phyloP scores from a whole-genome alignment of 129 eudicot species.

The Saussurea involucrata region DNA sequence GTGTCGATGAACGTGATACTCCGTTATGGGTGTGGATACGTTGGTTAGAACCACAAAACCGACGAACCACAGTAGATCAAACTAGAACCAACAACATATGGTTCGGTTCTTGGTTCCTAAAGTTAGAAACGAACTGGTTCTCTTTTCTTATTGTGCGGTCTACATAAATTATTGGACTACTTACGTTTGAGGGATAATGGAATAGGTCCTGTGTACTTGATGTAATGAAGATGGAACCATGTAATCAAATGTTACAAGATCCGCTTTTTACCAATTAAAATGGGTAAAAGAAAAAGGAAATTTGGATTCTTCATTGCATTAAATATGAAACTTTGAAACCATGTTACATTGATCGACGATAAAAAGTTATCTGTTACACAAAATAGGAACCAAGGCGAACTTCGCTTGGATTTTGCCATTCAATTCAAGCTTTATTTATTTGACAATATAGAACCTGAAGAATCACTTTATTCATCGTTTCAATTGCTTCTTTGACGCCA shows the following conservation, averaged over 20 bases:
- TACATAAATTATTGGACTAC: too few relatives aligned
- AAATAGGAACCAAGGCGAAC: too few relatives aligned
- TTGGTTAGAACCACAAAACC: neutral
- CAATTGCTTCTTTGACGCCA: neutral
- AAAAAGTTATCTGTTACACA: too few relatives aligned
- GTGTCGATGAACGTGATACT: neutral
- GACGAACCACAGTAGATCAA: neutral
- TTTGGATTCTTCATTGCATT: neutral
- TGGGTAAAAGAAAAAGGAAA: neutral
- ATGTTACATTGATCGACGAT: neutral
- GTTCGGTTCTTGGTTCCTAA: neutral
- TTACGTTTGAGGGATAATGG: neutral
- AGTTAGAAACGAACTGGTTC: neutral
- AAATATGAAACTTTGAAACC: neutral
- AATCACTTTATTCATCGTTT: neutral
- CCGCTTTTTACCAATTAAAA: neutral
- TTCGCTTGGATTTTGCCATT: too few relatives aligned
- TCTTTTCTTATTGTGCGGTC: too few relatives aligned
- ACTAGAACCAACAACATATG: too few relatives aligned
- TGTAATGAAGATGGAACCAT: neutral
- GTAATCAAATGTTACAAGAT: neutral
- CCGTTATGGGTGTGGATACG: neutral
- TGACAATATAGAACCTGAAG: too few relatives aligned
- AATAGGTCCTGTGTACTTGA: neutral
- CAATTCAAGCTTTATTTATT: too few relatives aligned